Evolutionary conservation across 768 basidiomycete genomes (phyloP), one percentile per base, ranked within the genome.

Genomic region (Auriscalpium orientale): DNA sequence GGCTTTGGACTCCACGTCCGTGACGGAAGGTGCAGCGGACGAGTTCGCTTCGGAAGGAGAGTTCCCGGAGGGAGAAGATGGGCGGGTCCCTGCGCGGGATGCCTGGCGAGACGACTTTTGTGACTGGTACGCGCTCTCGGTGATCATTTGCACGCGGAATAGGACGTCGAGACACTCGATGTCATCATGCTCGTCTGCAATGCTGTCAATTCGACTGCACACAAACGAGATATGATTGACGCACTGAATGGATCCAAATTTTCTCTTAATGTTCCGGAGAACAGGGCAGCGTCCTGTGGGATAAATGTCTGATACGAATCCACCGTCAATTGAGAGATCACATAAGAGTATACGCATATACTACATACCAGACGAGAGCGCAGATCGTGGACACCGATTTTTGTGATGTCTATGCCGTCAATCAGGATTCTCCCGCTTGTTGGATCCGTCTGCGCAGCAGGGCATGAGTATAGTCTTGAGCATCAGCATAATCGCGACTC

Each of bases 341-440:
- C 46, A 54, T 50, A 45, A 55, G 49, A 9, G 22, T 5, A 28
- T 28, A 28, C 22, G 22, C 5, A 28, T 28, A 2, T 28, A 28
- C 22, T 28, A 71, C 83, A 66, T 65, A 87, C 85, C 68, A 89
- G 61, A 58, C 84, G 79, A 1, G 87, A 85, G n/a, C 89, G 78
- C 58, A 95, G 66, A 66, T 93, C 92, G 64, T 91, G 82, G 16
- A 94, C 71, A 12, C 92, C 91, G 55, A 97, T 93, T 4, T 74
- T 84, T 1, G 85, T 85, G 51, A 93, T 91, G 64, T 95, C 92
- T 56, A 95, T 85, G 5, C 91, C 93, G 58, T 94, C 93, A 18
- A 95, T 84, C 47, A 89, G 34, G 51, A 97, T 92, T 21, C 77
- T 77, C 0, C 94, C 94, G 15, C 72, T 73, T 3, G 77, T 72